Evolutionary conservation across 495 filamentous ascomycete genomes (phyloP).

Genomic region (Penicillium psychrofluorescens): DNA sequence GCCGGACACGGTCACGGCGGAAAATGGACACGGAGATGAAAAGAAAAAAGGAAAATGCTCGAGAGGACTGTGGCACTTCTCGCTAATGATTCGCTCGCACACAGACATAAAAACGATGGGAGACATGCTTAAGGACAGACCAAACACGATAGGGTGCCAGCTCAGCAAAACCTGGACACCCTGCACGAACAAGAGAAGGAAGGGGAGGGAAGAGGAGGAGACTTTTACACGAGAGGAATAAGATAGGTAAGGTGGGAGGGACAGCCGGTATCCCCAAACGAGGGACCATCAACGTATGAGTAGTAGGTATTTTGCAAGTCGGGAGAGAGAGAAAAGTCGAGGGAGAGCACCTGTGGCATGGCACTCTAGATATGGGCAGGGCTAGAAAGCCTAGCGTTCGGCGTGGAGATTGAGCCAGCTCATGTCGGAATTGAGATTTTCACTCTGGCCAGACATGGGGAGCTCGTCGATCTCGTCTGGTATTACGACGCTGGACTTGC

Average conservation of each 20-base stretch:
- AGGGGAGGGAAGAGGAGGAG: no score
- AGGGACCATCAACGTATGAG: no score
- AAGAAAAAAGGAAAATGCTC: conserved; percentile 1
- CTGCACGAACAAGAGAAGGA: no score
- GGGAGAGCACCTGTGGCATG: neutral
- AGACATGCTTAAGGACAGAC: neutral
- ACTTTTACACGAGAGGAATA: no score
- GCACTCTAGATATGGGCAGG: neutral
- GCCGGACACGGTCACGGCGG: no score
- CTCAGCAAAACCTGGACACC: no score
- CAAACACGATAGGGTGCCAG: neutral
- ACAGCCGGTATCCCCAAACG: no score
- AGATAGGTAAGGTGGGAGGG: no score
- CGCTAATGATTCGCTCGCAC: neutral
- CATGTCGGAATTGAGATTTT: conserved; percentile 52
- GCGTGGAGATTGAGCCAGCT: conserved; percentile 65
- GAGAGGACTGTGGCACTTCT: neutral
- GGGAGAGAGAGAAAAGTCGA: neutral
- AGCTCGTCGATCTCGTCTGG: conserved; percentile 35
- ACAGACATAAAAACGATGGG: neutral
- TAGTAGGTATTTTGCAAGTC: neutral
- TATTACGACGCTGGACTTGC: conserved; percentile 29
- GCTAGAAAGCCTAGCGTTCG: conserved; percentile 15
- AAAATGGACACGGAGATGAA: no score
- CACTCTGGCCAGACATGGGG: conserved; percentile 19